These are phyloP conservation scores for Silene latifolia DNA, from an alignment of 148 eudicot species.

Conservation along the genomic window DNA sequence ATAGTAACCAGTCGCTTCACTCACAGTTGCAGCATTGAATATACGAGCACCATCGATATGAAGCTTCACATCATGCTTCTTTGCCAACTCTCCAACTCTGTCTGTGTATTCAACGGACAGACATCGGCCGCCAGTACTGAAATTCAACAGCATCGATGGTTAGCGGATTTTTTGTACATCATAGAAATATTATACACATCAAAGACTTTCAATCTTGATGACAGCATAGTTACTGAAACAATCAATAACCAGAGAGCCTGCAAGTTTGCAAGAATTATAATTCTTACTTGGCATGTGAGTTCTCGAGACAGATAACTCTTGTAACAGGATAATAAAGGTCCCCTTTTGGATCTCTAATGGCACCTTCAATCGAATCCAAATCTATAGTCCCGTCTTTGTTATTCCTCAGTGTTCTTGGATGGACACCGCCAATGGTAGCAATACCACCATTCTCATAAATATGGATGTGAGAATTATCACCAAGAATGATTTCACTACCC, in stretches of 20 bases:
- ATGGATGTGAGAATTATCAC: slow-evolving; percentile 78
- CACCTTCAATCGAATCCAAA: slow-evolving; percentile 63
- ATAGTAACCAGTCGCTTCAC: slow-evolving; percentile 17
- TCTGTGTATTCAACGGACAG: slow-evolving; percentile 74
- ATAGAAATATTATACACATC: background rate
- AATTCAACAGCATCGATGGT: slow-evolving; percentile 5
- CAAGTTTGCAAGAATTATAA: slow-evolving; percentile 1
- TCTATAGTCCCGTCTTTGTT: slow-evolving; percentile 88
- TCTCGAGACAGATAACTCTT: slow-evolving; percentile 88
- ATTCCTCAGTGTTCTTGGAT: slow-evolving; percentile 83
- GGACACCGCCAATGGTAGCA: slow-evolving; percentile 89
- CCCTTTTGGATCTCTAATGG: slow-evolving; percentile 63
- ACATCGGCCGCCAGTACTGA: slow-evolving; percentile 90
- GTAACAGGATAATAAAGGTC: slow-evolving; percentile 67
- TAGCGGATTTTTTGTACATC: background rate
- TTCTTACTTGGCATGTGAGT: slow-evolving; percentile 87
- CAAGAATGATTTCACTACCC: slow-evolving; percentile 94
- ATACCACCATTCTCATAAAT: slow-evolving; percentile 96
- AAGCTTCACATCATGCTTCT: slow-evolving; percentile 79
- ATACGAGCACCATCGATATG: slow-evolving; percentile 98
- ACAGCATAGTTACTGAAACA: background rate
- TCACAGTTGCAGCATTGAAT: slow-evolving; percentile 85
- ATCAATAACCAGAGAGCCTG: background rate
- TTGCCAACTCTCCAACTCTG: slow-evolving; percentile 82
- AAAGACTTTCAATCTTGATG: background rate